Base-by-base conservation (phyloP, 306 rosid genomes). In the Prunus salicina region DNA sequence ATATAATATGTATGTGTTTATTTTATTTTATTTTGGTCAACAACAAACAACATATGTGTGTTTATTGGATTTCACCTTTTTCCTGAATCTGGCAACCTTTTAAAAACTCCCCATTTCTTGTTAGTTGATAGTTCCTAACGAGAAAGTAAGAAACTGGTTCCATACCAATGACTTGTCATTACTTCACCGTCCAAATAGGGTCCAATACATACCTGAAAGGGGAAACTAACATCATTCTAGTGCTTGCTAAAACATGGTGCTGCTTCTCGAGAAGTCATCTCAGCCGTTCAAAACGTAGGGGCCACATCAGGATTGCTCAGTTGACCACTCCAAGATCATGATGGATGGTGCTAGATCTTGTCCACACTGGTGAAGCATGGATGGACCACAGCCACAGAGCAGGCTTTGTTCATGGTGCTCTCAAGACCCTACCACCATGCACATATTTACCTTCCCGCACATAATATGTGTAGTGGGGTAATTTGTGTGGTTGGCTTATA, bases 271-370 rank as follows among this genome's bases (percentile, higher is more conserved):
- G 28, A 30, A 73, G 51, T 18, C 41, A 80, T 88, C 78, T 53
- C 64, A 80, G 53, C 80, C 57, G 73, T 75, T 64, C 45, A 46
- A 71, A n/a, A 27, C 11, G 53, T 43, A 24, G 32, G 62, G 64
- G 47, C 38, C 63, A 52, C 45, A 15, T 46, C 18, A 71, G 79
- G 61, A 72, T 68, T 45, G 15, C 68, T 66, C 70, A 71, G 69
- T 80, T 86, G 82, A 86, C 78, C 68, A 77, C 80, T 82, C 77
- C 82, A 71, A 38, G 83, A 87, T 82, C 79, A 78, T 80, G 87
- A 82, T 84, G 84, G 79, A 65, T 82, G 91, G 82, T 88, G 90
- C 84, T 89, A 73, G 93, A 87, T 85, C 88, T 81, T 91, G 93
- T 87, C 90, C 84, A 82, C 89, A 82, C 89, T 78, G 81, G 70